These are phyloP conservation scores for Microbotryum scabiosae DNA, from an alignment of 1,284 basidiomycete species.

Conservation along the genomic window DNA sequence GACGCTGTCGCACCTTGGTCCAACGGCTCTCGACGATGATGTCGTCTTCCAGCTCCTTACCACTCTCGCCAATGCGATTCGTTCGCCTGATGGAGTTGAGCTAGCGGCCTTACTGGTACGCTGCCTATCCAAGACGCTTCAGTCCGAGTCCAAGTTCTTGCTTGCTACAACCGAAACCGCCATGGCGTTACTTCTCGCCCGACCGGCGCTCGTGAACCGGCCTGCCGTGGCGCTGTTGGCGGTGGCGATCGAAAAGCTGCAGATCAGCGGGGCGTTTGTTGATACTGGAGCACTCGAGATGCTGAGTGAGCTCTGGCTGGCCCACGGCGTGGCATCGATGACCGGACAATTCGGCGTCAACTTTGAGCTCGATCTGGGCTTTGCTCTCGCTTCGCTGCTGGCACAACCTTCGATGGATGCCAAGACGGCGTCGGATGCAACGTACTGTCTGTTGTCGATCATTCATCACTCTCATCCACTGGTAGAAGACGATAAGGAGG, in stretches of 20 bases:
- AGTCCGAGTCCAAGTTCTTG: background rate
- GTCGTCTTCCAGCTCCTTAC: constrained; percentile 7
- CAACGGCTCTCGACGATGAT: constrained; percentile 50
- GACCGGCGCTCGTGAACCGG: too few relatives aligned
- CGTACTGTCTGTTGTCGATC: background rate
- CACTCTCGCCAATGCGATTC: background rate
- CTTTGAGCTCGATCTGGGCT: constrained; percentile 69
- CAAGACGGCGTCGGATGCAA: constrained; percentile 14
- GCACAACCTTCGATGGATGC: constrained; percentile 50
- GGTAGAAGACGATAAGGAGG: background rate
- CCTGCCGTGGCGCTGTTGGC: constrained; percentile 47
- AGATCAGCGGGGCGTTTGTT: constrained; percentile 41
- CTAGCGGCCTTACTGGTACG: constrained; percentile 71
- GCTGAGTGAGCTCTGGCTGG: constrained; percentile 23
- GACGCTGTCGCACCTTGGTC: constrained; percentile 68
- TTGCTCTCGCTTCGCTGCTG: constrained; percentile 68
- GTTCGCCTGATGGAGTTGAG: constrained; percentile 35
- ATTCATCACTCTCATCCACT: background rate
- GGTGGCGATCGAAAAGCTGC: constrained; percentile 60
- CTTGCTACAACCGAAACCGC: constrained; percentile 56
- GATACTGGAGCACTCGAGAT: constrained; percentile 58
- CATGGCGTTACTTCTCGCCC: constrained; percentile 14
- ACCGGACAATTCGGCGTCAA: constrained; percentile 65
- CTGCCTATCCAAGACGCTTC: constrained; percentile 61
- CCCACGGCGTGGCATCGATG: constrained; percentile 35